Conservation (phyloP, 2,329 filamentous ascomycete genomes). For the Beauveria scarabaeidicola region DNA sequence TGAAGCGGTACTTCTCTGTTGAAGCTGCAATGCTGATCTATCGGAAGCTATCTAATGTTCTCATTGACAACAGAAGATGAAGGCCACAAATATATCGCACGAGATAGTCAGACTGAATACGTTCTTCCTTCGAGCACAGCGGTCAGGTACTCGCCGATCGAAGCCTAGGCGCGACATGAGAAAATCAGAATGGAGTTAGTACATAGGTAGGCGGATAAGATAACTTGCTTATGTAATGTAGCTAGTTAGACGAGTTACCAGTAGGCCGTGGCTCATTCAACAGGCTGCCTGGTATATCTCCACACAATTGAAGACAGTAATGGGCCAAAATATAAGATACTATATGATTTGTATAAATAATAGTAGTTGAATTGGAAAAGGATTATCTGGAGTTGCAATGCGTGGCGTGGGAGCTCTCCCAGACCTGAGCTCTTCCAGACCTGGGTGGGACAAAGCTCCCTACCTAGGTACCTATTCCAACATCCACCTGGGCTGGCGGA, state of each 20-base stretch:
- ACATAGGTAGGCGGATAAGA: slow-evolving; percentile 1
- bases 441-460: neutral
- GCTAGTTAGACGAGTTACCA: too few species aligned
- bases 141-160: neutral
- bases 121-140: neutral
- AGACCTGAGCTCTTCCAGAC: neutral
- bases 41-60: slow-evolving; percentile 3
- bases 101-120: neutral
- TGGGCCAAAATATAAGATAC: neutral
- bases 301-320: neutral
- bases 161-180: neutral
- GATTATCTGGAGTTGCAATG: neutral
- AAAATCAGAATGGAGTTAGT: neutral
- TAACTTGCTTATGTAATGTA: slow-evolving; percentile 6
- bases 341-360: neutral
- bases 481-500: neutral
- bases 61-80: neutral
- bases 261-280: neutral
- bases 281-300: neutral
- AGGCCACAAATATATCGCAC: neutral
- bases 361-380: neutral
- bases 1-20: neutral
- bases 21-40: neutral
- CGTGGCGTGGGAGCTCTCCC: neutral
- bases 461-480: neutral